Evolutionary conservation across 192 early-diverging fungal genomes (phyloP), one percentile per base, ranked within the genome.

Genomic region (Oehlia diaphana): DNA sequence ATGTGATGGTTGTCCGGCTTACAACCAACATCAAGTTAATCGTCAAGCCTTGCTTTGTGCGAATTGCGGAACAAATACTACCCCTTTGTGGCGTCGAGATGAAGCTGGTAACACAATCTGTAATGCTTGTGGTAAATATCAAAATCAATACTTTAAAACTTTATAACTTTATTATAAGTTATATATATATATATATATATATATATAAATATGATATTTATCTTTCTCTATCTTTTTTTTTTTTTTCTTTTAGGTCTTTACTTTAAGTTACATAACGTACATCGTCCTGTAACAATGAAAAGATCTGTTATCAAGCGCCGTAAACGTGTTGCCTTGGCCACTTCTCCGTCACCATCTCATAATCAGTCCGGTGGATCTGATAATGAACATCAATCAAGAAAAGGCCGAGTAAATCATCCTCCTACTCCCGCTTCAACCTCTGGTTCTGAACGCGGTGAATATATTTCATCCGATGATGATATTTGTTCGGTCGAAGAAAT

Each of bases 271-370:
- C 94, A 98, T 86, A 91, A 90, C 81, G 88, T 90, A n/a, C 86
- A 92, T 58, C 90, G 96, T 35, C 96, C 96, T 31, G 87, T 93
- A 3, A 91, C 89, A 19, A 93, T 95, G 93, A 93, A 93, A 82
- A 83, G 91, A 44, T 82, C 87, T 3, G 88, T 93, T 14, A 94
- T 95, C 76, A 94, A 93, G 81, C 89, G 94, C 28, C 84, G 93
- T 61, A 92, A 92, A 47, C 87, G 93, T 42, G 87, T 90, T 35
- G 84, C 85, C 10, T 79, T 81, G 69, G 74, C 85, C 0, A 81
- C 72, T 65, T 82, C 84, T 9, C 81, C 63, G 44, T 47, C 63
- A 50, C 49, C 63, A 68, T 33, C 50, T 47, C 23, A 21, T 50
- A 49, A 62, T 75, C 50, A 75, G n/a, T 63, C 50, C 65, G 44